Base-by-base conservation (phyloP, 2,329 filamentous ascomycete species). In the Aspergillus sp. region DNA sequence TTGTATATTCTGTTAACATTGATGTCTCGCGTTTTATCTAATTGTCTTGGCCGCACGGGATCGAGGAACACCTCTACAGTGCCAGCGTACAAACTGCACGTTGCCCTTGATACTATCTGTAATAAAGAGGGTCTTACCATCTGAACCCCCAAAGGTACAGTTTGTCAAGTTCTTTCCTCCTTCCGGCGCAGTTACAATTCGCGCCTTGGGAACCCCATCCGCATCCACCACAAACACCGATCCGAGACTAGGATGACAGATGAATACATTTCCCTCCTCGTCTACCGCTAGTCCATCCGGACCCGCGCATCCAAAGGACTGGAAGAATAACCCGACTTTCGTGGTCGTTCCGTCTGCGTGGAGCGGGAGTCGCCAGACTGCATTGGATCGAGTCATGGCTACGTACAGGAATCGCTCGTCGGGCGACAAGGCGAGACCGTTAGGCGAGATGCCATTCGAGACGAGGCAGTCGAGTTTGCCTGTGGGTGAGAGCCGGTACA, bases 391-490 rank as follows among this genome's bases (percentile, higher is more conserved):
- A 52, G 66, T 68, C 62, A 68, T 69, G 36, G 76, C 77, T 0
- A 80, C 76, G 29, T 75, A 77, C 3, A 80, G 59, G 24, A 77
- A 75, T 2, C 69, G 68, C 55, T 79, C 77, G 53, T 80, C 76
- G 4, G 67, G 66, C 1, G 72, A 77, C 0, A 79, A 68, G 0
- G 68, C 76, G 2, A 78, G 65, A 0, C 76, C 77, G 31, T 79
- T 80, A 1, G 75, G 77, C 0, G 76, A 78, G 0, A 73, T 59
- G 0, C 76, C 77, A 22, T 79, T 78, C 3, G 72, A 68, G 0
- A 79, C 65, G 0, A 79, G 64, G 0, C 67, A 72, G 46, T 80
- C 78, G 0, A 80, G 68, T 24, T 68, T 75, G 0, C 76, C 76
- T n/a, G 71, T 65, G 0, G 68, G 66, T 0, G 67, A 68, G 0